phyloP scores from a whole-genome alignment of 148 eudicot species.

The Amaranthus hypochondriacus region DNA sequence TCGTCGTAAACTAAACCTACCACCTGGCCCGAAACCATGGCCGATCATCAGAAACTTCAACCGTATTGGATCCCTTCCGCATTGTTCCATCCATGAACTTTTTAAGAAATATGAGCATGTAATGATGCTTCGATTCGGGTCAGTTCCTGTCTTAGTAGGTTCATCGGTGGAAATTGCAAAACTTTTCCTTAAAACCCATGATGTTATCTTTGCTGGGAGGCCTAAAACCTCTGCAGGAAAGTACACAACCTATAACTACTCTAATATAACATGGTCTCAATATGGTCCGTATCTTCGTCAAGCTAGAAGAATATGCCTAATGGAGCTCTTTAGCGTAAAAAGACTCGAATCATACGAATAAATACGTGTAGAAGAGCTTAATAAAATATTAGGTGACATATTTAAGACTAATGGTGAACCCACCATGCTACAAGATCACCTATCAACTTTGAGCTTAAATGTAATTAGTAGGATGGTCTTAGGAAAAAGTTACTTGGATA shows the following conservation, averaged over 20 bases:
- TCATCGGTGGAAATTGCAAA: conserved; percentile 70
- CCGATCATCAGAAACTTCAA: conserved; percentile 88
- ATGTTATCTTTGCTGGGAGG: conserved; percentile 49
- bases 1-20: conserved; percentile 42
- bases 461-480: conserved; percentile 88
- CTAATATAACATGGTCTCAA: conserved; percentile 90
- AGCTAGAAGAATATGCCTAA: conserved; percentile 72
- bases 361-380: conserved; percentile 67
- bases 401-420: conserved; percentile 19
- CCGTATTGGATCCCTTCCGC: conserved; percentile 78
- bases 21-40: conserved; percentile 96
- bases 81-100: conserved; percentile 63
- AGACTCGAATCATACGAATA: conserved; percentile 78
- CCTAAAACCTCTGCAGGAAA: conserved; percentile 88
- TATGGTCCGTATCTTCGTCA: conserved; percentile 93
- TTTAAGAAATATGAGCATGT: conserved; percentile 61
- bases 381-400: conserved; percentile 29
- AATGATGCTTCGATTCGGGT: conserved; percentile 70
- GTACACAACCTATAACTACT: conserved; percentile 82
- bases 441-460: conserved; percentile 64
- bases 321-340: conserved; percentile 69
- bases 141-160: conserved; percentile 58
- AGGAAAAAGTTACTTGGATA: conserved; percentile 59
- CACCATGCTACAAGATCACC: conserved; percentile 44
- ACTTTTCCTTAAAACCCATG: conserved; percentile 62